phyloP scores from a whole-genome alignment of 2,329 filamentous ascomycete species.

The Pyricularia grisea region DNA sequence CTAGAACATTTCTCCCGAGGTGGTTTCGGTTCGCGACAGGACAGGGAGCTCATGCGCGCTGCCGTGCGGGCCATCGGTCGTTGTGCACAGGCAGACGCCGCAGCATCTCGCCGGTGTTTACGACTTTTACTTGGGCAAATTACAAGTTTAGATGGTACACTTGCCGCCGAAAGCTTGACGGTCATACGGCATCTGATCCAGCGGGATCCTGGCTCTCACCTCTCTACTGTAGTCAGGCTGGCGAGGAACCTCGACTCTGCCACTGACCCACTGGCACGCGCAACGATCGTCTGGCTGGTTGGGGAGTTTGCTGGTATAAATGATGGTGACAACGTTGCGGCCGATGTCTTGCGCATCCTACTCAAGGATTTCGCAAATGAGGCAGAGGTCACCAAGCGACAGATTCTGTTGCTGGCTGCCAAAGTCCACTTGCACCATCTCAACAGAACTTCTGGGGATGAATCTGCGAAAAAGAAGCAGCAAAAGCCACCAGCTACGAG shows the following conservation, averaged over 20 bases:
- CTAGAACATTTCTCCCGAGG: constrained; percentile 85
- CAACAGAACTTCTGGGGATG: constrained; percentile 29
- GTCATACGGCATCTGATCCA: constrained; percentile 95
- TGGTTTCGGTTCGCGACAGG: constrained; percentile 21
- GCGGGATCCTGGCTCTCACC: constrained; percentile 71
- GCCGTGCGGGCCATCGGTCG: constrained; percentile 83
- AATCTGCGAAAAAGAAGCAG: background rate
- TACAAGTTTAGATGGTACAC: constrained; percentile 73
- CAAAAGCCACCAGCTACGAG: background rate
- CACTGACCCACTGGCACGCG: constrained; percentile 77
- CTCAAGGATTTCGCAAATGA: constrained; percentile 79
- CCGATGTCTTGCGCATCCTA: constrained; percentile 83
- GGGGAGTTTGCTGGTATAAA: constrained; percentile 82
- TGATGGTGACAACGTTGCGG: constrained; percentile 79
- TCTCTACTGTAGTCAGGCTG: constrained; percentile 75
- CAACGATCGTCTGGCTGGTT: constrained; percentile 95
- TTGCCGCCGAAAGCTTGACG: constrained; percentile 88
- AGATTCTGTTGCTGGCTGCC: constrained; percentile 87
- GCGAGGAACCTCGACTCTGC: constrained; percentile 88
- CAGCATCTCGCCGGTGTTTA: constrained; percentile 69
- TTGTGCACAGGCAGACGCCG: constrained; percentile 71
- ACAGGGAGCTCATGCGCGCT: constrained; percentile 74
- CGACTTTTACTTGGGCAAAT: constrained; percentile 79
- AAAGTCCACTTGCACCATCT: constrained; percentile 92
- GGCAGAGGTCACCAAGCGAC: constrained; percentile 75